A percentile compares a stretch with the other conserved stretches of the same genome.
These are phyloP conservation scores for Calonectria pseudoreteaudii DNA, from an alignment of 2,329 filamentous ascomycete species.

Conservation along the genomic window DNA sequence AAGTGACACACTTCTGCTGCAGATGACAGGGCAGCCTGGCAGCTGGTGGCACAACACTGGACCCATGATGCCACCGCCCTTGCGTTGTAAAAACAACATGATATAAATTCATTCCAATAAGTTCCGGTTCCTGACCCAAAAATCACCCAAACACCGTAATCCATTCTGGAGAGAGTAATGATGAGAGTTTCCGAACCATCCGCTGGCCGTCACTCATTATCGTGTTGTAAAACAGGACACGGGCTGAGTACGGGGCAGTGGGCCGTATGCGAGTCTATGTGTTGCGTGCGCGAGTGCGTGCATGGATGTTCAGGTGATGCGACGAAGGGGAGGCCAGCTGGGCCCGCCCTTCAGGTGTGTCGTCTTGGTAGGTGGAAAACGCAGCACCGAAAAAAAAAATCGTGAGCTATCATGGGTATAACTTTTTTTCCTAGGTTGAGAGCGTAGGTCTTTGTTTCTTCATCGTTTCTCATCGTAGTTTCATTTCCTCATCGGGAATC, in stretches of 20 bases:
- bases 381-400: slow-evolving; percentile 16
- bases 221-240: slow-evolving; percentile 16
- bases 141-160: slow-evolving; percentile 39
- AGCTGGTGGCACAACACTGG: not conserved
- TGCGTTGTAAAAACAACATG: slow-evolving; percentile 11
- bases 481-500: not conserved
- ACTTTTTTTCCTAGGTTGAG: slow-evolving; percentile 23
- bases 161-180: slow-evolving; percentile 31
- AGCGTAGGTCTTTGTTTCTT: slow-evolving; percentile 17
- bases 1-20: slow-evolving; percentile 21
- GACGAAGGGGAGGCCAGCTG: slow-evolving; percentile 24
- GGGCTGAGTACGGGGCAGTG: slow-evolving; percentile 17
- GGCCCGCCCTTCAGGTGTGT: slow-evolving; percentile 14
- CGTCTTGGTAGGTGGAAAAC: slow-evolving; percentile 20
- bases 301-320: slow-evolving; percentile 23
- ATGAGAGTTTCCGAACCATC: slow-evolving; percentile 23
- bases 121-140: slow-evolving; percentile 30
- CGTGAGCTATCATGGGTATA: slow-evolving; percentile 37
- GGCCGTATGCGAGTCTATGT: slow-evolving; percentile 34
- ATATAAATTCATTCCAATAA: slow-evolving; percentile 27
- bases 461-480: slow-evolving; percentile 1
- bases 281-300: slow-evolving; percentile 15
- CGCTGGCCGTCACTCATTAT: slow-evolving; percentile 8
- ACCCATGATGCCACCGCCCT: slow-evolving; percentile 12
- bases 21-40: slow-evolving; percentile 21